Percentiles rank a stretch among this genome's conserved stretches.
Conservation (phyloP, 2,329 filamentous ascomycete genomes). For the Alternaria tenuissima region DNA sequence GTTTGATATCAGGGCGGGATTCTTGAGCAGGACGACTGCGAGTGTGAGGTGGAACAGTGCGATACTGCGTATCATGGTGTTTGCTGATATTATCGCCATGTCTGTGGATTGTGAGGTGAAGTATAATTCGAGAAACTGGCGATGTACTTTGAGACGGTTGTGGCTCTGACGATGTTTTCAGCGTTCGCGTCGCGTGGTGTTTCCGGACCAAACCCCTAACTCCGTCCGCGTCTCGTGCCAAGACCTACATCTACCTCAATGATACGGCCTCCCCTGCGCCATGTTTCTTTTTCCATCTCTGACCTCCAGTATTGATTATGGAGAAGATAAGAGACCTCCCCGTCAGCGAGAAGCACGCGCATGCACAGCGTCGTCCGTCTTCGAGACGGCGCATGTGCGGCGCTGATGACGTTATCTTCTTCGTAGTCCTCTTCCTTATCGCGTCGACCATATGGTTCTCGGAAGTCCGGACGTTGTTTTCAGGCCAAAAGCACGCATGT, state of each 20-base stretch:
- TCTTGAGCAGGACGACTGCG: conserved; percentile 82
- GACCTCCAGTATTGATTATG: conserved; percentile 10
- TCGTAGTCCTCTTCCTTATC: conserved; percentile 15
- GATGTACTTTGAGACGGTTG: conserved; percentile 1
- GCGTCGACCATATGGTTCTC: conserved; percentile 12
- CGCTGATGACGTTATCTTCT: conserved; percentile 2
- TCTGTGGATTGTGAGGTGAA: not conserved
- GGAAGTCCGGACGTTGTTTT: conserved; percentile 5
- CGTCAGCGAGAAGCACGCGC: not conserved
- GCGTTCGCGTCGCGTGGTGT: conserved; percentile 13
- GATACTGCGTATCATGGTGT: conserved; percentile 80
- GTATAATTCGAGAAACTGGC: not conserved
- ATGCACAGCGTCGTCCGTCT: not conserved
- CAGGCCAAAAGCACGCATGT: conserved; percentile 2
- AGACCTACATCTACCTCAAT: conserved; percentile 10
- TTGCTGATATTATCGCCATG: conserved; percentile 85
- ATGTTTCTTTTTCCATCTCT: not conserved
- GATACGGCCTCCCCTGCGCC: not conserved
- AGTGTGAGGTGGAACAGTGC: conserved; percentile 86
- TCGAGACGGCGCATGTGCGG: conserved; percentile 3
- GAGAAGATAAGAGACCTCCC: conserved; percentile 13
- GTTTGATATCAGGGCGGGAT: conserved; percentile 75
- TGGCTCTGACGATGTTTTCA: not conserved
- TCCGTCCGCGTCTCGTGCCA: conserved; percentile 20
- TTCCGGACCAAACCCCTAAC: conserved; percentile 23